Base-by-base conservation (phyloP, 192 early-diverging fungal species). In the Gonapodya prolifera region DNA sequence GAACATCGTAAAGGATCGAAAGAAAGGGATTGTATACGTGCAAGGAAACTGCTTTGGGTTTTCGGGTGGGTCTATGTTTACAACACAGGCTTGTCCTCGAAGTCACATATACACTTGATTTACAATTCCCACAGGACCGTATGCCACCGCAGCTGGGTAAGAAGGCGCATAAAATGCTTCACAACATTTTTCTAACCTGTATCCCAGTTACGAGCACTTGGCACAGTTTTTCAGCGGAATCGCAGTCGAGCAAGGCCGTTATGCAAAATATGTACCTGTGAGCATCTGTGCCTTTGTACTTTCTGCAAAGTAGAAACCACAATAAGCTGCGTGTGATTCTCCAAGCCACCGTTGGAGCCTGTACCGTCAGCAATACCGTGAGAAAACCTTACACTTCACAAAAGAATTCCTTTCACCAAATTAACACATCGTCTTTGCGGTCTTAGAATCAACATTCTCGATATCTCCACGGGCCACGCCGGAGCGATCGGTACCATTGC, bases 121-220 rank as follows among this genome's bases (percentile, higher is more conserved):
- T 61, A 23, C 23, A 23, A 61, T 23, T 61, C 8, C 45, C 29
- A 8, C 31, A 73, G 71, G 71, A 32, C 71, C 71, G 2, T 18
- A 73, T 29, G 71, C 71, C 8, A 30, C 71, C 18, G 71, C 71
- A 16, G 71, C 71, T 73, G 71, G 71, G 32, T 61, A 61, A 61
- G 45, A 16, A 61, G 8, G 45, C 23, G 45, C 45, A n/a, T n/a
- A n/a, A n/a, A 61, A 61, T 61, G 8, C 45, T 23, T 61, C 45
- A 8, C 8, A 61, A 8, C 23, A 61, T 61, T 23, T 61, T 8
- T 61, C 45, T 16, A 61, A 8, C 45, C 45, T 61, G 8, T 23
- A 8, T 23, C 8, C 23, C 45, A 61, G 45, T 8, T 73, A 73
- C 71, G 71, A 73, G 71, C 71, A 73, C 71, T 29, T 73, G 8